Evolutionary conservation across 2,329 filamentous ascomycete genomes (phyloP).

Genomic region (Diaporthe destruens): DNA sequence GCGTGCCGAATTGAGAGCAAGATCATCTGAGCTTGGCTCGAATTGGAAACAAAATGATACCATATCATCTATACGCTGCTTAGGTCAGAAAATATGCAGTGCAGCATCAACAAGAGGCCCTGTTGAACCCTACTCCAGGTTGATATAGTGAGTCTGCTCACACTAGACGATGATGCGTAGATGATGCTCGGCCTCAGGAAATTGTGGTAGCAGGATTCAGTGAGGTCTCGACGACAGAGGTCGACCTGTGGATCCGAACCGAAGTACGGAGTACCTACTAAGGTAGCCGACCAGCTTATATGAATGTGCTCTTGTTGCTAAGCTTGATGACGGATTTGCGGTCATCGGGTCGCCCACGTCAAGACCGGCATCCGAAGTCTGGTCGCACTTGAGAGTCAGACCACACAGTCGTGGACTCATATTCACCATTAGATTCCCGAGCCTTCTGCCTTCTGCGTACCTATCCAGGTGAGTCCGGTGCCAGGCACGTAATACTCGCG

Average conservation of each 20-base stretch:
- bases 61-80: neutral
- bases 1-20: neutral
- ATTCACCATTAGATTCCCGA: neutral
- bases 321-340: constrained; percentile 4
- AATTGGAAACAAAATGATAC: neutral
- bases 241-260: neutral
- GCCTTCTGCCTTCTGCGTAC: neutral
- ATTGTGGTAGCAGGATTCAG: neutral
- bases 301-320: neutral
- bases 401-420: neutral
- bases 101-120: neutral
- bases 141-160: neutral
- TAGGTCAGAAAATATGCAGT: constrained; percentile 18
- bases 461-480: too few species aligned
- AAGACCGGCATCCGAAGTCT: constrained; percentile 8
- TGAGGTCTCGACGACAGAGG: neutral
- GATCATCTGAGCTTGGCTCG: neutral
- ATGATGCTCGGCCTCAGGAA: neutral
- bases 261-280: too few species aligned
- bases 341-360: neutral
- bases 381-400: neutral
- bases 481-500: neutral
- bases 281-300: neutral
- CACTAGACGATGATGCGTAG: neutral
- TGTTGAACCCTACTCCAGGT: neutral